Evolutionary conservation across 2,329 filamentous ascomycete species (phyloP), one percentile per base, ranked within the genome.

Genomic region (Diaporthe vexans): DNA sequence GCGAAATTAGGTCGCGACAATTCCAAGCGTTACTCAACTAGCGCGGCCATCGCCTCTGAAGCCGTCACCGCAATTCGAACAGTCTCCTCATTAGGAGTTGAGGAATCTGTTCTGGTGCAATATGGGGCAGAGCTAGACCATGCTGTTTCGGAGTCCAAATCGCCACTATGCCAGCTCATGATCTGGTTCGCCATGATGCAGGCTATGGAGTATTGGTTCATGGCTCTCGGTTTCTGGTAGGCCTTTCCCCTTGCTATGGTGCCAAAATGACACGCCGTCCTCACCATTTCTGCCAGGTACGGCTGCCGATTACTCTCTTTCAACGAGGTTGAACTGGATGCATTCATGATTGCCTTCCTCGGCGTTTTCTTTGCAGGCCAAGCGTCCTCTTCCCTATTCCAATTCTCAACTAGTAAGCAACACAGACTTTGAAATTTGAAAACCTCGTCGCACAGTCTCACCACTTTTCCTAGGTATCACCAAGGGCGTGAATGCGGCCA

Each of bases 161-260:
- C 6, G 83, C 84, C 4, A 81, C 82, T 0, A 76, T 85, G 35
- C 75, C 85, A 65, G 59, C 59, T 19, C 15, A 86, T 85, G 15
- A 79, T 85, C 7, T 85, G 83, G 0, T 86, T 78, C 68, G 77
- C 76, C 8, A 57, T 79, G 15, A 80, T 80, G 73, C 79, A 88
- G 21, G 83, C 83, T 0, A 83, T 87, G 17, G 84, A 85, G 73
- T 81, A 83, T 72, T 83, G 80, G 77, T 83, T 85, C 72, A 81
- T 85, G 77, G 84, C 83, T 1, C 78, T 85, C 15, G 84, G 84
- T 1, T 86, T 86, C 74, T 86, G 84, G 84, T 78, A 35, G 11
- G 43, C 35, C 26, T 35, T 5, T 13, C 1, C 33, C 24, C 40
- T 2, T 13, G 59, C 21, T 5, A 19, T 29, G 17, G 15, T 11